Percentiles rank a stretch among this genome's conserved stretches.
Conservation (phyloP, 148 eudicot genomes). For the Amaranthus palmeri region DNA sequence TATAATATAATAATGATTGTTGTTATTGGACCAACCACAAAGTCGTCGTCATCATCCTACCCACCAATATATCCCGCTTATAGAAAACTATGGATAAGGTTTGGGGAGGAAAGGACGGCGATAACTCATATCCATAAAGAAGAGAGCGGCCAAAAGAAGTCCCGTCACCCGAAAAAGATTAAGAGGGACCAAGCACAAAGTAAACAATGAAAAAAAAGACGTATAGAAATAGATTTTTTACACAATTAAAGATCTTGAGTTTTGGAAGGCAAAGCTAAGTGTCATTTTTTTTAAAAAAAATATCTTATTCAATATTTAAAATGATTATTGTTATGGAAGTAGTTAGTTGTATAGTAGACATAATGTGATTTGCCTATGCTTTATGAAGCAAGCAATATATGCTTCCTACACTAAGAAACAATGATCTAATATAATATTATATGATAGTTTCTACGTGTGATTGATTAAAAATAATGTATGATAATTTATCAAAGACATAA, state of each 20-base stretch:
- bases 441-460: too few relatives aligned
- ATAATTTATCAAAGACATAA: too few relatives aligned
- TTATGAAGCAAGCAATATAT: constrained; percentile 15
- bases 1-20: neutral
- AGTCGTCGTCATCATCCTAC: neutral
- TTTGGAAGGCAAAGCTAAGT: neutral
- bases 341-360: constrained; percentile 9
- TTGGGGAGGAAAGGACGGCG: too few relatives aligned
- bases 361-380: constrained; percentile 20
- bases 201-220: neutral
- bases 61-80: too few relatives aligned
- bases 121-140: too few relatives aligned
- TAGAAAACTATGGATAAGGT: too few relatives aligned
- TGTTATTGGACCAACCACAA: constrained; percentile 15
- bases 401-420: constrained; percentile 8
- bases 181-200: too few relatives aligned
- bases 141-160: too few relatives aligned
- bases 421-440: neutral
- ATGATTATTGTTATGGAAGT: neutral
- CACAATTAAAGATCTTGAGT: neutral
- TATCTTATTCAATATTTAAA: constrained; percentile 4
- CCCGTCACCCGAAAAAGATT: too few relatives aligned
- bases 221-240: neutral
- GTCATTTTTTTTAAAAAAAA: too few relatives aligned
- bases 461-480: too few relatives aligned